phyloP scores from a whole-genome alignment of 2,329 filamentous ascomycete genomes.

The Pseudomassariella vexata region DNA sequence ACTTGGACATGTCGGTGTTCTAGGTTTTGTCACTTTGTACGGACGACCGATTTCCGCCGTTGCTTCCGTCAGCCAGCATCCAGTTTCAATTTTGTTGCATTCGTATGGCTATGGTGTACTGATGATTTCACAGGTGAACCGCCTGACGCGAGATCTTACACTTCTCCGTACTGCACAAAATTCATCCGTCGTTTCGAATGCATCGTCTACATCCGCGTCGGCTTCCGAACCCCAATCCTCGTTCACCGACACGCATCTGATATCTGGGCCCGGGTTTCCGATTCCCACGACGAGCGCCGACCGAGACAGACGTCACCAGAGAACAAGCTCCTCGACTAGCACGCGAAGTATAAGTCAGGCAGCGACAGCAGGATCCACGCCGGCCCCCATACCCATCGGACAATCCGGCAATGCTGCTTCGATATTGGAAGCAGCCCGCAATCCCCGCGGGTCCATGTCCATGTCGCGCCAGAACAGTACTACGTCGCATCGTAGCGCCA shows the following conservation, averaged over 20 bases:
- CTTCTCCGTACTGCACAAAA: constrained; percentile 70
- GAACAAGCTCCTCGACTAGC: constrained; percentile 52
- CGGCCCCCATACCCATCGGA: constrained; percentile 23
- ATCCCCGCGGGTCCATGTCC: constrained; percentile 34
- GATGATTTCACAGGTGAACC: constrained; percentile 64
- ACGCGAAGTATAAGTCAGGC: constrained; percentile 41
- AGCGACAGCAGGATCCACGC: constrained; percentile 32
- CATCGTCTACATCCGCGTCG: constrained; percentile 55
- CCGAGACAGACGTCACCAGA: constrained; percentile 47
- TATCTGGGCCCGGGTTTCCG: constrained; percentile 53
- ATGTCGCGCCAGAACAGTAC: constrained; percentile 48
- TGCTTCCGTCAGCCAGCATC: no score
- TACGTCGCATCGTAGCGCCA: constrained; percentile 45
- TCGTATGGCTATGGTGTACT: no score
- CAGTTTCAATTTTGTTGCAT: no score
- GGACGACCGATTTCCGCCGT: no score
- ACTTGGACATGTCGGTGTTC: no score
- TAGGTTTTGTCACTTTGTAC: no score
- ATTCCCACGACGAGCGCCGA: constrained; percentile 42
- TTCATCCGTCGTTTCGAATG: constrained; percentile 59
- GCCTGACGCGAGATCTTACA: constrained; percentile 81
- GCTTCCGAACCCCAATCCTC: constrained; percentile 36
- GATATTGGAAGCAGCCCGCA: constrained; percentile 39
- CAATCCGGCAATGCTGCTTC: constrained; percentile 31
- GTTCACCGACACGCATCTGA: constrained; percentile 43